Evolutionary conservation across 2,329 filamentous ascomycete genomes (phyloP), one percentile per base, ranked within the genome.

Genomic region (Lachnellula cervina): DNA sequence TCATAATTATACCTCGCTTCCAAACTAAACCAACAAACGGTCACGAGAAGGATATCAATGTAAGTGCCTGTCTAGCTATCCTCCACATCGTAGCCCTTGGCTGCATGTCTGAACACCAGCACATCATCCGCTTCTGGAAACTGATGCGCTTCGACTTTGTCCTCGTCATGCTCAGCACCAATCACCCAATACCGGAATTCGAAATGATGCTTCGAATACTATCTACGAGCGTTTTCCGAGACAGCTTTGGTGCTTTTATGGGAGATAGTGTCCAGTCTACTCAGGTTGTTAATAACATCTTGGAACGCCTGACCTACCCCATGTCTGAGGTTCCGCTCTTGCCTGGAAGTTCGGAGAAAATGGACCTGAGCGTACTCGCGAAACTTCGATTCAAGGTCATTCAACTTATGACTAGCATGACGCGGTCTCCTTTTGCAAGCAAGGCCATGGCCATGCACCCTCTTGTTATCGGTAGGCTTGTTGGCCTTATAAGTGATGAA

Each of bases 401-500:
- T 42, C 75, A 76, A 46, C 78, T 83, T 2, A 72, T 87, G 14
- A 74, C 78, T n/a, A 75, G 79, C 2, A 86, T 91, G 67, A 80
- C 82, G 1, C 73, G 77, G 5, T 81, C 81, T n/a, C 72, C 78
- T 0, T 82, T 88, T 64, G 87, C 87, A 8, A 79, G 81, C 1
- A 69, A 76, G 23, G 81, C 88, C 46, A 78, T 97, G 8, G 87
- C 87, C 0, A 73, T 75, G 5, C 88, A 94, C 69, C 79, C 80
- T 3, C 81, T 80, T 42, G 84, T 84, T 13, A 82, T 96, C 16
- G 90, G 89, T 1, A 82, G 89, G 3, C 74, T 96, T 0, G 85
- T 95, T 25, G 81, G 84, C 25, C 83, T 88, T 45, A 82, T 92
- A 51, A 86, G 94, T 56, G 87, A 90, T 60, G 83, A 88, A 61